phyloP scores from a whole-genome alignment of 139 green algal species.

The Asterochloris erici region DNA sequence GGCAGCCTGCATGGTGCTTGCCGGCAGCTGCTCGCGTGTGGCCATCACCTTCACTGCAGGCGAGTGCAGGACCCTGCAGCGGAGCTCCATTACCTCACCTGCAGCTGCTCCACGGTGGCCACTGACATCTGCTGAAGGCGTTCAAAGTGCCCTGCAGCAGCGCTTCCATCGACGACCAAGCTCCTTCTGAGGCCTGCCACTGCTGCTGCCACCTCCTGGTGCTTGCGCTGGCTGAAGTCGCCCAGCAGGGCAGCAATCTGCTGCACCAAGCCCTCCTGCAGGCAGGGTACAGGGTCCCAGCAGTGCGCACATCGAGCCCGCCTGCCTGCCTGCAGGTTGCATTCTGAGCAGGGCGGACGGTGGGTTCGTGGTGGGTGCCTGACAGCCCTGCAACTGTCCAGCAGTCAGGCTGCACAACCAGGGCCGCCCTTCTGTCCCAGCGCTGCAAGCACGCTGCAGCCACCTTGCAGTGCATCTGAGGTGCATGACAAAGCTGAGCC shows the following conservation, averaged over 20 bases:
- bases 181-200: slow-evolving; percentile 3
- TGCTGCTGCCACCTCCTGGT: slow-evolving; percentile 10
- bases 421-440: no score
- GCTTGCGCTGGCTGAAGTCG: slow-evolving; percentile 27
- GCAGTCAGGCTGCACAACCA: no score
- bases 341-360: no score
- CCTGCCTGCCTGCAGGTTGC: no score
- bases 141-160: not conserved
- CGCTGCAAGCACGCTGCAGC: no score
- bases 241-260: slow-evolving; percentile 42
- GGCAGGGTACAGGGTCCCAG: slow-evolving; percentile 15
- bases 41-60: no score
- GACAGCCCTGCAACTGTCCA: no score
- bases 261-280: slow-evolving; percentile 35
- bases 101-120: not conserved
- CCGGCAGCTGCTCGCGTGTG: not conserved
- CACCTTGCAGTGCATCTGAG: no score
- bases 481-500: no score
- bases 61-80: not conserved
- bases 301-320: not conserved
- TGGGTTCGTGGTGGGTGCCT: no score
- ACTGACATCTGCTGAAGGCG: not conserved
- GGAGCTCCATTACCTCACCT: not conserved
- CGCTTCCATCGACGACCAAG: not conserved
- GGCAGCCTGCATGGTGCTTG: not conserved